A percentile compares a stretch with the other conserved stretches of the same genome.
phyloP scores from a whole-genome alignment of 2,329 filamentous ascomycete genomes.

The Fusarium sp. region DNA sequence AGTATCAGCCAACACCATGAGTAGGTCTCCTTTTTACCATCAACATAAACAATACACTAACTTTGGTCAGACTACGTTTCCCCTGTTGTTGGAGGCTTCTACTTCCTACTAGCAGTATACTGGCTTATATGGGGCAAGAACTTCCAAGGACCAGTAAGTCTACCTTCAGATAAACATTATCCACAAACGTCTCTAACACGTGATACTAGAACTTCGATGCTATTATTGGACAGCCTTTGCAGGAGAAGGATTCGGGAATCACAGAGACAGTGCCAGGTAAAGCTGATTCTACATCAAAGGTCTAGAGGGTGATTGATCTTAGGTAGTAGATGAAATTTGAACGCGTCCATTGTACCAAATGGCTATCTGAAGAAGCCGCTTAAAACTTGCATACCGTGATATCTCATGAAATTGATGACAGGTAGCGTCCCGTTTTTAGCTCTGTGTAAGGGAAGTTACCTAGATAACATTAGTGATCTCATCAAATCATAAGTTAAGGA shows the following conservation, averaged over 20 bases:
- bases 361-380: too few species aligned
- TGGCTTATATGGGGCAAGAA: constrained; percentile 1
- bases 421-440: too few species aligned
- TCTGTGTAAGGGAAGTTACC: too few species aligned
- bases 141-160: constrained; percentile 16
- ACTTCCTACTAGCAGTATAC: neutral
- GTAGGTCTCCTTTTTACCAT: neutral
- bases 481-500: too few species aligned
- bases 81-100: constrained; percentile 6
- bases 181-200: neutral
- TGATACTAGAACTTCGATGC: neutral
- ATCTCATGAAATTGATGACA: too few species aligned
- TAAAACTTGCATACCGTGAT: too few species aligned
- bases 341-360: too few species aligned
- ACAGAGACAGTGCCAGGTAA: neutral
- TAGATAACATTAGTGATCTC: too few species aligned
- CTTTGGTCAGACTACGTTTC: neutral
- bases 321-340: too few species aligned
- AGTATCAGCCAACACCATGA: constrained; percentile 13
- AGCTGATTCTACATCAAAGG: neutral
- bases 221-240: neutral
- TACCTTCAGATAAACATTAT: rapidly evolving
- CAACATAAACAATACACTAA: rapidly evolving
- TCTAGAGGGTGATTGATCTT: neutral
- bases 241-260: neutral